These are phyloP conservation scores for Berberis thunbergii DNA, from an alignment of 164 flowering plant genomes.

Conservation along the genomic window DNA sequence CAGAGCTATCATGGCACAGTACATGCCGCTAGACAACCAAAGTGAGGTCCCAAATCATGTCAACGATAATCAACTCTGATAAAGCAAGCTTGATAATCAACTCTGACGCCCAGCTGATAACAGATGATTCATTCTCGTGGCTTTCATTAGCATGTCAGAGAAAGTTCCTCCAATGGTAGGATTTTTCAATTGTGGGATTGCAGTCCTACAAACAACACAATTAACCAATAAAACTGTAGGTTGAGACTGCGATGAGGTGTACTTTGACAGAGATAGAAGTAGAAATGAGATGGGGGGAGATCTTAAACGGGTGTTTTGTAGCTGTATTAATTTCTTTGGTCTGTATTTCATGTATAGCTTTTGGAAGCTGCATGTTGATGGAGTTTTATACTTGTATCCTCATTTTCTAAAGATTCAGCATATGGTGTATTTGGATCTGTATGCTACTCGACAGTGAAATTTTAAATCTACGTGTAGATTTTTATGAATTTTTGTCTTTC, in stretches of 20 bases:
- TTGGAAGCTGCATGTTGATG: neutral
- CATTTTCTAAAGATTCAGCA: neutral
- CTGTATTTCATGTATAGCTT: neutral
- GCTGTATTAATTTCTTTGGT: neutral
- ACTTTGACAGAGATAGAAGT: neutral
- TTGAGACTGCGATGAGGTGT: neutral
- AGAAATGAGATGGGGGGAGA: neutral
- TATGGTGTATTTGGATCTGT: neutral
- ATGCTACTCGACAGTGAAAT: neutral
- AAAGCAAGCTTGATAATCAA: neutral
- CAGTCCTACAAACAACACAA: neutral
- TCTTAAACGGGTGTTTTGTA: neutral
- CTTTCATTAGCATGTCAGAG: neutral
- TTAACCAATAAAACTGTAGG: neutral
- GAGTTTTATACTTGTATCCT: neutral
- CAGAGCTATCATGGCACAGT: constrained; percentile 84
- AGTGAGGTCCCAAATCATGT: constrained; percentile 50
- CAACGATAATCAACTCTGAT: constrained; percentile 24
- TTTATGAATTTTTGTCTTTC: no score
- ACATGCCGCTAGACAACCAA: constrained; percentile 87
- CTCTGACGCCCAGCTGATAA: neutral
- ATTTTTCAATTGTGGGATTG: no score
- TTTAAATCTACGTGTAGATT: no score
- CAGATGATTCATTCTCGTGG: neutral
- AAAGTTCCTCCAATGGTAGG: neutral